Base-by-base conservation (phyloP, 768 basidiomycete genomes). In the Mycena indigotica region DNA sequence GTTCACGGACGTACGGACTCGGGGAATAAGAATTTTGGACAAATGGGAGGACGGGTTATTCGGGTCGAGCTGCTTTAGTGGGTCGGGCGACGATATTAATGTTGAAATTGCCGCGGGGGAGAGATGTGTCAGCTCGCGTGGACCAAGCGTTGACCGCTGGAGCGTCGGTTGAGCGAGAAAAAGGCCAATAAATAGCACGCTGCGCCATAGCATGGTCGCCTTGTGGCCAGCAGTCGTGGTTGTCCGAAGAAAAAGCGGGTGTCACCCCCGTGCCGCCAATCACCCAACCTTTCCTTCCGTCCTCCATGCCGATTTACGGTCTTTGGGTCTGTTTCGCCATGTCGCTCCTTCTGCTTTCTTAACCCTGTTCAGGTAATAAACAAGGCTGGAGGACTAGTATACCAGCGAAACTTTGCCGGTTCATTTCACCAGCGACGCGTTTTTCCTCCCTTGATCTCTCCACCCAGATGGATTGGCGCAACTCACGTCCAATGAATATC, bases 331-430 rank as follows among this genome's bases (percentile, higher is more conserved):
- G 78, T 69, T n/a, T 29, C 16, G 52, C 46, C 54, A 35, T 41
- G 51, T 41, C 25, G 15, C 51, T 52, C 3, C 17, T 32, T 23
- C 3, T 26, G 46, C 5, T 21, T 44, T 39, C 28, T 54, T 38
- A 63, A 64, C n/a, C 25, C 24, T 44, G 19, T 71, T 57, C 70
- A 94, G 91, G 85, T 98, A 55, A 96, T 98, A 68, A 98, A 98
- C 74, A 98, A 98, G 78, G 97, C 97, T 15, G 97, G 97, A 25
- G 97, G 97, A 5, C 83, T 98, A 29, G 89, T 98, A 41, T 98
- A 95, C 75, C 90, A 95, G 65, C 84, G 91, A 57, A 93, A 88
- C 69, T 96, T 95, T 70, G 86, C 89, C 77, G 93, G 95, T 92
- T 62, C 46, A 77, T 54, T 21, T 69, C 53, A 50, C n/a, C 40